Evolutionary conservation across 2,329 filamentous ascomycete species (phyloP).

Genomic region (Paramyrothecium sp.): DNA sequence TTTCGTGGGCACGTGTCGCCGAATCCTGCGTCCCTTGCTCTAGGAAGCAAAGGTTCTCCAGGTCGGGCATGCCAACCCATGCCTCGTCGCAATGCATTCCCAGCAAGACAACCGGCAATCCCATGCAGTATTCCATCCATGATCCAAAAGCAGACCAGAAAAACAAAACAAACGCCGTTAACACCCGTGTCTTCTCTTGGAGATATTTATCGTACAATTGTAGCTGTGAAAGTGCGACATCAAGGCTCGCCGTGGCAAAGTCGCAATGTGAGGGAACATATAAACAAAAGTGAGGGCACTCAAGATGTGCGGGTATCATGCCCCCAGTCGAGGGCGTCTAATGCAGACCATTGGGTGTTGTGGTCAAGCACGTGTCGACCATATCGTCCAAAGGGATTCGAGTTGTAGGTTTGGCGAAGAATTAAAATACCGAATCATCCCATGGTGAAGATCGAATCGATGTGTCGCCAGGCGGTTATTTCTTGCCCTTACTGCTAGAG

Average conservation of each 20-base stretch:
- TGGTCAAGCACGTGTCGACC: not conserved
- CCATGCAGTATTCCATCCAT: not conserved
- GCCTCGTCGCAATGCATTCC: not conserved
- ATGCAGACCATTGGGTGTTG: slow-evolving; percentile 11
- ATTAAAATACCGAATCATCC: not conserved
- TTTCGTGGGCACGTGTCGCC: not conserved
- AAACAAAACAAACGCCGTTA: not conserved
- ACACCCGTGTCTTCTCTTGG: not conserved
- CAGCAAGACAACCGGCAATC: not conserved
- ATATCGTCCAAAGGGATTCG: not conserved
- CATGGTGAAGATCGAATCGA: not conserved
- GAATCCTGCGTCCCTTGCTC: not conserved
- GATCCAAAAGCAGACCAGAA: not conserved
- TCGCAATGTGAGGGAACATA: not conserved
- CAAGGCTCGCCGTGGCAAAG: not conserved
- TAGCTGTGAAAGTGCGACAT: not conserved
- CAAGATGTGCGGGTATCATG: slow-evolving; percentile 27
- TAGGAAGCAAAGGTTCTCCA: not conserved
- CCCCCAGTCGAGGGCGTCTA: slow-evolving; percentile 18
- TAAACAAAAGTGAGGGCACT: slow-evolving; percentile 15
- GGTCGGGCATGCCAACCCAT: not conserved
- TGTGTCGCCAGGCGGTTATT: slow-evolving; percentile 33
- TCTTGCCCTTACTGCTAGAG: slow-evolving; percentile 50
- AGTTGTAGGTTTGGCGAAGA: not conserved
- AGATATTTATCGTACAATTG: slow-evolving; percentile 1